Base-by-base conservation (phyloP, 768 basidiomycete species). In the Mycena galericulata region DNA sequence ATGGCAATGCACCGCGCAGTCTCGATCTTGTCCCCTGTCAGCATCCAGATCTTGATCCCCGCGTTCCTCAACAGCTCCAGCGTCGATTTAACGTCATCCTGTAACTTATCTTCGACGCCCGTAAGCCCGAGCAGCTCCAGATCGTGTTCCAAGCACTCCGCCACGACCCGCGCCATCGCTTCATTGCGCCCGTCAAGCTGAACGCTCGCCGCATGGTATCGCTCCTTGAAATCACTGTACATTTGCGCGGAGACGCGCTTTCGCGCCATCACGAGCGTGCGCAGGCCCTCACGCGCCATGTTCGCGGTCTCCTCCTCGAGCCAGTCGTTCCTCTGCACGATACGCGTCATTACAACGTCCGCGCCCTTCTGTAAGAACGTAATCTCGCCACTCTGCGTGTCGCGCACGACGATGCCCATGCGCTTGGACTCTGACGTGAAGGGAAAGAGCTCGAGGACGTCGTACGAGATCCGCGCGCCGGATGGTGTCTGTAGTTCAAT, bases 11-110 rank as follows among this genome's bases (percentile, higher is more conserved):
- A 97, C 40, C 97, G 92, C 6, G 98, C 98, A 4, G 98, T 99
- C 84, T 99, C 98, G 55, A 99, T 95, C 83, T 99, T 99, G 80
- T 99, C 98, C 1, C 98, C 97, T 0, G 98, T 99, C 74, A 99
- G 84, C 98, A 99, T 99, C 98, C 98, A 99, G 65, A 99, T 99
- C 86, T 94, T 98, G 80, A 99, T 90, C 5, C 97, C 97, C 0
- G 97, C 98, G 77, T 99, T 99, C 72, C 97, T 84, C 70, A 99
- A 79, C 58, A 99, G 76, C 80, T 99, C 98, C 65, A 99, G 81
- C 2, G 98, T 98, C 49, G 91, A 89, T 78, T 94, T 96, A 74
- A 99, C 97, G 26, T 97, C 97, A 67, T 99, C 98, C 75, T 99
- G 98, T 65, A 99, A 81, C 80, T 98, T 98, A 79, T 99, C 98